phyloP scores from a whole-genome alignment of 2,329 filamentous ascomycete genomes.

The Annulohypoxylon truncatum region DNA sequence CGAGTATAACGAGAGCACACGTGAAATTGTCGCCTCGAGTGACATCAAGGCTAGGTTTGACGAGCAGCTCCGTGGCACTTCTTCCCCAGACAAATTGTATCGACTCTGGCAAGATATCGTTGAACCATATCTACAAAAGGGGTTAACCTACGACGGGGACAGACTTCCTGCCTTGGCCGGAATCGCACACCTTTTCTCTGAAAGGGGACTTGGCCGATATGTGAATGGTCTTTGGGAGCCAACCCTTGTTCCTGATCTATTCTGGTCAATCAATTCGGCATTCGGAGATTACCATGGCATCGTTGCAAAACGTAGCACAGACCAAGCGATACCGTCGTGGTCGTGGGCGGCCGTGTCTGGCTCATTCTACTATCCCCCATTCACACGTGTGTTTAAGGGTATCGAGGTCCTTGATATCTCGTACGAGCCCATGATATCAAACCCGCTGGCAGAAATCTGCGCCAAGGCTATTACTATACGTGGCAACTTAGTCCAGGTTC shows the following conservation, averaged over 20 bases:
- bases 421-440: neutral
- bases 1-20: constrained; percentile 27
- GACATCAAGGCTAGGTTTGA: constrained; percentile 37
- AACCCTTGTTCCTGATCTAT: constrained; percentile 30
- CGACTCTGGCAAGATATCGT: constrained; percentile 33
- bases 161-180: constrained; percentile 37
- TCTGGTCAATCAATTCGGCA: constrained; percentile 22
- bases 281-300: constrained; percentile 15
- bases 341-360: constrained; percentile 39
- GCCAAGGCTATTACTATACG: constrained; percentile 17
- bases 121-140: constrained; percentile 27
- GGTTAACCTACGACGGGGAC: constrained; percentile 33
- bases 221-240: constrained; percentile 37
- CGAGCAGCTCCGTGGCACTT: constrained; percentile 6
- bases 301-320: constrained; percentile 18
- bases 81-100: constrained; percentile 15
- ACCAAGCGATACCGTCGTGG: constrained; percentile 35
- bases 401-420: constrained; percentile 23
- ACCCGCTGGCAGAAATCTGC: constrained; percentile 20
- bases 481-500: constrained; percentile 11
- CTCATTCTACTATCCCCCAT: constrained; percentile 20
- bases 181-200: constrained; percentile 32
- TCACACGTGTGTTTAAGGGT: constrained; percentile 4
- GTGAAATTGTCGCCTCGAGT: constrained; percentile 27
- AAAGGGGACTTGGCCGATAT: constrained; percentile 29